Base-by-base conservation (phyloP, 768 basidiomycete species). In the Termitomyces eurrhizus region DNA sequence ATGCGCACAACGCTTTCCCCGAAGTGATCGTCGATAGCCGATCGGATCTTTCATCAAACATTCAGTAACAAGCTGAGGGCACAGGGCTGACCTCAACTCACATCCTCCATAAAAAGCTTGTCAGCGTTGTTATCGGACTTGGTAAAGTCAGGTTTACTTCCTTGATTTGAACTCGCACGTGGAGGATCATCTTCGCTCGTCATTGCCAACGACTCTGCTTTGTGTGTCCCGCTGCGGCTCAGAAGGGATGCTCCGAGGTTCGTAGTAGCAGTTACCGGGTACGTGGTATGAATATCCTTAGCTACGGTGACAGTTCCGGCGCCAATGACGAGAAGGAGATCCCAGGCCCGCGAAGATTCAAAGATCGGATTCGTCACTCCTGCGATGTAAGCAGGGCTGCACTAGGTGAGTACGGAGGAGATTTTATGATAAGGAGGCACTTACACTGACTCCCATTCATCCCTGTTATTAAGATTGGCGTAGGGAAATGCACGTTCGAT, bases 291-390 rank as follows among this genome's bases (percentile, higher is more conserved):
- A 45, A 98, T 90, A 64, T 98, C 92, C 71, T 88, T 95, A 42
- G 92, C 87, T 14, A 98, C 88, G 2, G 87, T 87, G 60, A 99
- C 92, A 41, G 85, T 87, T 11, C 93, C 93, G 0, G 87, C 85
- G 52, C 92, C 89, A 62, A 98, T 87, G 69, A 98, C 94, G 72
- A 96, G 91, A 44, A 98, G 78, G 8, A 99, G 77, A 72, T 99
- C 97, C 97, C 97, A 99, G 13, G 84, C 81, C 0, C 88, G 85
- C 0, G 89, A 83, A 1, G 89, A 79, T 68, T 96, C 93, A 73
- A 98, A 98, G 50, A 98, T 94, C 2, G 95, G 97, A 68, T 99
- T 99, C 1, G 93, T 95, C 3, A 98, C 96, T 1, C 97, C 97
- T 11, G 95, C 97, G 56, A 99, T 95, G 69, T 89, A 99, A 13